Evolutionary conservation across 1,284 basidiomycete species (phyloP).

Genomic region (Phellopilus nigrolimitatus): DNA sequence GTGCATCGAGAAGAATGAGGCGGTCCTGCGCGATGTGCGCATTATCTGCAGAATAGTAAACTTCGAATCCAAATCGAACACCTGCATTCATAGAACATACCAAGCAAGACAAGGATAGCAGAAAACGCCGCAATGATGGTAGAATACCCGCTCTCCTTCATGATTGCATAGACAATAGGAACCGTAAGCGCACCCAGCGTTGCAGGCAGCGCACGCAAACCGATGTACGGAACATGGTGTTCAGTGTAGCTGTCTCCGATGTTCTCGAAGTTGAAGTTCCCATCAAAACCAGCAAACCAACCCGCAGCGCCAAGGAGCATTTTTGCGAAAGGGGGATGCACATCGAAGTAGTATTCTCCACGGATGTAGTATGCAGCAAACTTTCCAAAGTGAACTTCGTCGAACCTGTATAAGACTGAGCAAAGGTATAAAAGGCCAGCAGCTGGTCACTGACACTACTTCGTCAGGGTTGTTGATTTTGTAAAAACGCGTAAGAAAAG

Average conservation of each 20-base stretch:
- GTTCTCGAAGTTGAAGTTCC: slow-evolving; percentile 88
- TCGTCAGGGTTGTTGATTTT: slow-evolving; percentile 91
- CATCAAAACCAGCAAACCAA: slow-evolving; percentile 96
- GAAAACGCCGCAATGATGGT: slow-evolving; percentile 87
- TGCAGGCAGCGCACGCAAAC: slow-evolving; percentile 89
- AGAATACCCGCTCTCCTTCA: slow-evolving; percentile 97
- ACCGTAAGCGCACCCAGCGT: slow-evolving; percentile 87
- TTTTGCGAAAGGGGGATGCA: slow-evolving; percentile 96
- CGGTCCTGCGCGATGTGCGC: slow-evolving; percentile 95
- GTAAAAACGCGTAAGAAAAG: slow-evolving; percentile 84
- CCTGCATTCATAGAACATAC: slow-evolving; percentile 40
- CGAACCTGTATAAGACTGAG: slow-evolving; percentile 59
- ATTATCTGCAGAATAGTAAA: slow-evolving; percentile 62
- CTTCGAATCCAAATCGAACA: neutral
- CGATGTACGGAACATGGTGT: slow-evolving; percentile 88
- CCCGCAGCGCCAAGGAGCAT: slow-evolving; percentile 88
- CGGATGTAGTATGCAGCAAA: slow-evolving; percentile 90
- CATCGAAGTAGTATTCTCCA: slow-evolving; percentile 98
- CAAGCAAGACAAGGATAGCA: slow-evolving; percentile 80
- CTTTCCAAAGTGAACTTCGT: slow-evolving; percentile 96
- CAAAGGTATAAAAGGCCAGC: neutral
- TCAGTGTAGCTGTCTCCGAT: slow-evolving; percentile 93
- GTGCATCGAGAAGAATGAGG: slow-evolving; percentile 93
- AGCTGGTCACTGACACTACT: slow-evolving; percentile 73
- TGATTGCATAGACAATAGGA: slow-evolving; percentile 90